Evolutionary conservation across 2,329 filamentous ascomycete genomes (phyloP), one percentile per base, ranked within the genome.

Genomic region (Pyrenophora graminea): DNA sequence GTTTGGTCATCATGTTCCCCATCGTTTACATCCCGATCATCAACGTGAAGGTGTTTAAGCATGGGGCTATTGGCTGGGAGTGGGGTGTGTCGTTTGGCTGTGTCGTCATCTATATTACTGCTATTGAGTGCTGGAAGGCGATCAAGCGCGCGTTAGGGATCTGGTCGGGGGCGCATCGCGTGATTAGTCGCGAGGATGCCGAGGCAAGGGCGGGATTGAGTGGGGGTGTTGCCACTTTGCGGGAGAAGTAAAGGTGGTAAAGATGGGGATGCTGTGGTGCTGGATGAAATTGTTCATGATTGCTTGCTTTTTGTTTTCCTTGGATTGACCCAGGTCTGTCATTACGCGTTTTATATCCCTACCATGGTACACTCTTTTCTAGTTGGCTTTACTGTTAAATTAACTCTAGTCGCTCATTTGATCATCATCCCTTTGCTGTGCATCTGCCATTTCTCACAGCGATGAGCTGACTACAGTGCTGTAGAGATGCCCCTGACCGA

Each of bases 61-160:
- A 79, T 47, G 59, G 63, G 10, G 57, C 63, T 1, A 71, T 79
- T 46, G 69, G 64, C 1, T 79, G 76, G 77, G 77, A 79, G 56
- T 79, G 77, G 77, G 76, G 74, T 13, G 62, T 79, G 18, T 71
- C 75, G 13, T 70, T 75, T 44, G 75, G 66, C 12, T 74, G 70
- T 17, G 62, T 77, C 7, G 69, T 75, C 2, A 62, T 73, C 2
- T 79, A 78, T 51, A 57, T 78, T 1, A 63, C 66, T 8, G 67
- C 71, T 0, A 75, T 78, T 13, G 76, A 79, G 62, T 68, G 58
- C 32, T 79, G 76, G 76, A 79, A 79, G 61, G 75, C 74, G 36
- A 56, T 75, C 25, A 78, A 79, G 64, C 67, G 76, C 4, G 45
- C 69, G 4, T 55, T 66, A 15, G 68, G 70, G 2, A 65, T 74